phyloP scores from a whole-genome alignment of 2,329 filamentous ascomycete species.

The Clonostachys solani region DNA sequence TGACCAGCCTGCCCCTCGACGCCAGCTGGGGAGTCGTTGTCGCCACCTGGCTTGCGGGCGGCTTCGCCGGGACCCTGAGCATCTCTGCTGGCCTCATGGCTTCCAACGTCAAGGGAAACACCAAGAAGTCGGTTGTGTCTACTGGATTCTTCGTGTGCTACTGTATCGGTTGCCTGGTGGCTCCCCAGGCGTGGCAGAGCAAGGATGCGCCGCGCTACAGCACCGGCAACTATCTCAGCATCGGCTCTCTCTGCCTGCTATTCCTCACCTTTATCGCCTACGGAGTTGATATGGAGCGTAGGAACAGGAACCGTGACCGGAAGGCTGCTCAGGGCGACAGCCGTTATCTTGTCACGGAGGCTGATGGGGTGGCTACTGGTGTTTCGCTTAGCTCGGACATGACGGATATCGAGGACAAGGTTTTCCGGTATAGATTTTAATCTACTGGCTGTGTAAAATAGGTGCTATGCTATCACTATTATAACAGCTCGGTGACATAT shows the following conservation, averaged over 20 bases:
- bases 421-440: conserved; percentile 22
- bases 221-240: conserved; percentile 27
- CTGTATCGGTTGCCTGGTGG: conserved; percentile 16
- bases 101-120: conserved; percentile 21
- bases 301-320: conserved; percentile 22
- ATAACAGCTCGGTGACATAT: no score
- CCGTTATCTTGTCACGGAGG: background rate
- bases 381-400: conserved; percentile 18
- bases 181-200: conserved; percentile 42
- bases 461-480: no score
- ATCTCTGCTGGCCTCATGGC: conserved; percentile 28
- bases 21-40: conserved; percentile 42
- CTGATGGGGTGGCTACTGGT: background rate
- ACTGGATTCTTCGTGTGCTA: conserved; percentile 16
- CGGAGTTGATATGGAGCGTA: conserved; percentile 21
- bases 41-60: conserved; percentile 36
- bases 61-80: conserved; percentile 33
- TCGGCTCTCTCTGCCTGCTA: conserved; percentile 32
- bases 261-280: conserved; percentile 25
- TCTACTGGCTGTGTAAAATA: no score
- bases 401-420: conserved; percentile 26
- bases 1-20: conserved; percentile 31
- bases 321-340: background rate
- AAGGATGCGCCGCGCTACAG: conserved; percentile 30
- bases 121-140: conserved; percentile 17